Evolutionary conservation across 495 filamentous ascomycete species (phyloP), one percentile per base, ranked within the genome.

Genomic region (Glarea lozoyensis): DNA sequence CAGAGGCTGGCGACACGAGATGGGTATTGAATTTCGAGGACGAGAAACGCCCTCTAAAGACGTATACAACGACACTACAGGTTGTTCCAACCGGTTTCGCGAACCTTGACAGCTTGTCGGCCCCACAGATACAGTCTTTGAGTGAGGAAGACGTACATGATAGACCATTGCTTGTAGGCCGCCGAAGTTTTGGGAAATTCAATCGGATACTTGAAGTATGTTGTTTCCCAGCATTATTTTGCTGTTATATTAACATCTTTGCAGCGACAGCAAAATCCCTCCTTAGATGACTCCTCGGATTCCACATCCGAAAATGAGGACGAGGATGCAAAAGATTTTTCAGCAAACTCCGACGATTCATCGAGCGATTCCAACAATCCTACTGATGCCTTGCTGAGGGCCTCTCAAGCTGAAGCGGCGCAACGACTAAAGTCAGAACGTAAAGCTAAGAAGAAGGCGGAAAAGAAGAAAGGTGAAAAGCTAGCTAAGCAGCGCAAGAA

Each of bases 1-100:
- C 75, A 15, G 81, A 83, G 45, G 72, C 82, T 5, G 87, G 86
- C 18, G 92, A 97, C 62, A 83, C 85, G 7, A 78, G 82, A 63
- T 98, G 92, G 92, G 82, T 89, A 21, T 63, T 98, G 34, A 75
- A 70, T 46, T 68, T 69, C 45, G 59, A 63, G 30, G 60, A 68
- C 21, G 43, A 52, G 23, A 41, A 48, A 7, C 22, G 47, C 30
- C 23, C 18, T 6, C 10, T 36, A n/a, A 13, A 20, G 7, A 29
- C 44, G 10, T n/a, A n/a, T n/a, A 25, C 23, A 9, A 2, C 18
- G 18, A 10, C 40, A 37, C 42, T 64, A 20, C 51, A 45, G 19
- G 60, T 75, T 11, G 54, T 64, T 21, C 51, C 59, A 11, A 64
- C 61, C 6, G 67, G 69, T 10, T 76, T 63, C 43, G 63, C 62